A percentile compares a stretch with the other conserved stretches of the same genome.
Conservation (phyloP, 306 rosid genomes). For the Lathyrus aphaca region DNA sequence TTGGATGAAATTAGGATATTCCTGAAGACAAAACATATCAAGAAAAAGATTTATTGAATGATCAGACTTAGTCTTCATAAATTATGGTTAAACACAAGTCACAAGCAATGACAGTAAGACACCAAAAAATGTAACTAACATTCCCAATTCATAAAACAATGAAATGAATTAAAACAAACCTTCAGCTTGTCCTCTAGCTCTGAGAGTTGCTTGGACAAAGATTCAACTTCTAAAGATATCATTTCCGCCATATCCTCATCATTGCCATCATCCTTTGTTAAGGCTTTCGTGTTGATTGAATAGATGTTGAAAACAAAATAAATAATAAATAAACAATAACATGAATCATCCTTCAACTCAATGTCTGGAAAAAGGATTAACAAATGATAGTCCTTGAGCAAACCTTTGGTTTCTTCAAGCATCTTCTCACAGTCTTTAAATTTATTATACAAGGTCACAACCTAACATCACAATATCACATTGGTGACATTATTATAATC, state of each 20-base stretch:
- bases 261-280: conserved; percentile 73
- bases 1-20: conserved; percentile 26
- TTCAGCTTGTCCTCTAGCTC: conserved; percentile 78
- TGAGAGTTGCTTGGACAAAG: conserved; percentile 65
- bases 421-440: conserved; percentile 84
- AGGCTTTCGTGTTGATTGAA: conserved; percentile 52
- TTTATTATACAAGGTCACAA: conserved; percentile 66
- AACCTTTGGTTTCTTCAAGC: conserved; percentile 89
- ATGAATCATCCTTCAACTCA: conserved; percentile 29
- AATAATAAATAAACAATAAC: background rate
- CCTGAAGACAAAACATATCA: background rate
- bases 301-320: conserved; percentile 12
- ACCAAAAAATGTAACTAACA: conserved; percentile 32
- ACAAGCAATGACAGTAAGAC: conserved; percentile 28
- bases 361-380: background rate
- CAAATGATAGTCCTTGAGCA: conserved; percentile 27
- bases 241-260: conserved; percentile 94
- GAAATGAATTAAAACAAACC: conserved; percentile 44
- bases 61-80: conserved; percentile 9
- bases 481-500: background rate
- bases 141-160: conserved; percentile 25
- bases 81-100: conserved; percentile 11
- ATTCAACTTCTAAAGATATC: conserved; percentile 70
- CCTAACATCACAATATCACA: conserved; percentile 49
- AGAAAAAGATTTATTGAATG: conserved; percentile 15